phyloP scores from a whole-genome alignment of 2,329 filamentous ascomycete genomes.

The Ambrosiella cleistominuta region DNA sequence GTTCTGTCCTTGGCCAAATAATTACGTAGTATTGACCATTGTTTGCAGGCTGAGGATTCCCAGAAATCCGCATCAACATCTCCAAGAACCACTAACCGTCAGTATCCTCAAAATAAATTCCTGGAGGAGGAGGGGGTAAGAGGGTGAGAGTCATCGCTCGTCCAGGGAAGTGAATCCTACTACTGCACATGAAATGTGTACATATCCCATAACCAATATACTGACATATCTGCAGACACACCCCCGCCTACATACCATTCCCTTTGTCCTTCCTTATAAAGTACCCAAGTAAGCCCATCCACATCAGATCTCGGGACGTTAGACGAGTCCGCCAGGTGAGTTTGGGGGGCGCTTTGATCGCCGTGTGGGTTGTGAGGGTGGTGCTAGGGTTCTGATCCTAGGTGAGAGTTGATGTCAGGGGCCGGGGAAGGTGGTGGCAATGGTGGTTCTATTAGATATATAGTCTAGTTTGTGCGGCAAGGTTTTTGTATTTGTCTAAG shows the following conservation, averaged over 20 bases:
- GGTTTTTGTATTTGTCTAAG: too few species aligned
- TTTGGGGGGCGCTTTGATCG: background rate
- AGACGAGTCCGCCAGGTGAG: background rate
- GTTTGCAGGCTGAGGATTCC: too few species aligned
- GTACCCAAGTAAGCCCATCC: background rate
- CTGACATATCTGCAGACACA: background rate
- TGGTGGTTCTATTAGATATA: background rate
- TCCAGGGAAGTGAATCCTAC: background rate
- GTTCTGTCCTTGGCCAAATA: too few species aligned
- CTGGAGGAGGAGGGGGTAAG: too few species aligned
- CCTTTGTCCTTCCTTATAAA: too few species aligned
- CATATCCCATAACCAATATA: background rate
- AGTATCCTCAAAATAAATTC: background rate
- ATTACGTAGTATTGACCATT: too few species aligned
- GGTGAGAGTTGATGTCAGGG: background rate
- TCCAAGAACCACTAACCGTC: background rate
- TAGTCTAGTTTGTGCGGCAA: background rate
- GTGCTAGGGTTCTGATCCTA: background rate
- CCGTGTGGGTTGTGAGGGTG: background rate
- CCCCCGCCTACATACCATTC: background rate
- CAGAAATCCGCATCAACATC: background rate
- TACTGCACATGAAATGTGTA: background rate
- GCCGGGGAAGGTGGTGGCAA: background rate
- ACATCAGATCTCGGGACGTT: background rate
- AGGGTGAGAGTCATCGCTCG: background rate